Percentiles rank a stretch among this genome's conserved stretches.
These are phyloP conservation scores for Aquilaria agallochum DNA, from an alignment of 441 rosid species.

Conservation along the genomic window DNA sequence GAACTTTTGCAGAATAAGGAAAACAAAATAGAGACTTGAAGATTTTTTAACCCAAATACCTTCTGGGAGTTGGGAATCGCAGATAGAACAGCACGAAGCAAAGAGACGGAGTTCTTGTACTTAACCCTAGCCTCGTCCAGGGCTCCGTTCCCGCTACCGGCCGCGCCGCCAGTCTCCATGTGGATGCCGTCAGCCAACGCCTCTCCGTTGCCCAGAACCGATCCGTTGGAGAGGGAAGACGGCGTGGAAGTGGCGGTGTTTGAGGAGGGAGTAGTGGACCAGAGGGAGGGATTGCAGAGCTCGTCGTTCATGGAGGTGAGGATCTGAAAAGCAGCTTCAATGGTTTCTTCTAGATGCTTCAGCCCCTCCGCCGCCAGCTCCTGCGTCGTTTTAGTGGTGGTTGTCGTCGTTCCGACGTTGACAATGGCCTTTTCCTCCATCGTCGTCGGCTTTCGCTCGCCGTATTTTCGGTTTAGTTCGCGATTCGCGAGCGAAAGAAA, in stretches of 20 bases:
- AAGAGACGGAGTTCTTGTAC: conserved; percentile 57
- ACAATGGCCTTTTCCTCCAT: conserved; percentile 28
- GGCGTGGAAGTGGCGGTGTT: conserved; percentile 8
- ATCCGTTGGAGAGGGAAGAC: conserved; percentile 24
- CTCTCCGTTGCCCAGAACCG: conserved; percentile 33
- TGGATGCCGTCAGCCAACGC: conserved; percentile 34
- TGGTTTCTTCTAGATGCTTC: conserved; percentile 83
- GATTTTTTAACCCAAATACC: conserved; percentile 22
- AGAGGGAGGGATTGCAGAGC: conserved; percentile 81
- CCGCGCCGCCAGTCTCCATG: conserved; percentile 29
- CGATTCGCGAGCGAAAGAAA: neutral
- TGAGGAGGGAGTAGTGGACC: conserved; percentile 53
- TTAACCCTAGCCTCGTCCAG: conserved; percentile 64
- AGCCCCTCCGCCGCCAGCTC: conserved; percentile 90
- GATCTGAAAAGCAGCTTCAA: conserved; percentile 80
- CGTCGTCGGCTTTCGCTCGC: neutral
- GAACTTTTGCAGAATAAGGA: neutral
- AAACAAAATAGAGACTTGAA: neutral
- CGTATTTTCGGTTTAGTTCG: neutral
- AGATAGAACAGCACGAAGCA: conserved; percentile 56
- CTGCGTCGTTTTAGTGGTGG: conserved; percentile 48
- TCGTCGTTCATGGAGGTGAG: conserved; percentile 93
- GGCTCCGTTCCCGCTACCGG: conserved; percentile 35
- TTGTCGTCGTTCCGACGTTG: conserved; percentile 13
- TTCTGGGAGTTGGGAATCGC: conserved; percentile 63